Base-by-base conservation (phyloP, 768 basidiomycete species). In the Pilatotrama ljubarskyi region DNA sequence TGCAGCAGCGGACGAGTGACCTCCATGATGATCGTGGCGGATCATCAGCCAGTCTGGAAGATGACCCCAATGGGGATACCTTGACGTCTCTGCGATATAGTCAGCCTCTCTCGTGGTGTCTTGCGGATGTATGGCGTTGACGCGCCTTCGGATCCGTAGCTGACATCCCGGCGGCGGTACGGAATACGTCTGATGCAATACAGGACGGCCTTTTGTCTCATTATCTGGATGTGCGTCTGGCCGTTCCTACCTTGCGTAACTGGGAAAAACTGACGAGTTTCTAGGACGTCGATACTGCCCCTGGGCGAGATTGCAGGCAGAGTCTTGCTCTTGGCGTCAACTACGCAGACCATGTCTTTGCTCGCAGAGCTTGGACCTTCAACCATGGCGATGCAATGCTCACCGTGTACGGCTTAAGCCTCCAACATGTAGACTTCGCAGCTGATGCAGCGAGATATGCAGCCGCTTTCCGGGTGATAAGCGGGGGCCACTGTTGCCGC, bases 271-370 rank as follows among this genome's bases (percentile, higher is more conserved):
- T 17, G 11, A 29, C 14, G 9, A 24, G 13, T n/a, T 29, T 10
- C 8, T 29, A 54, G 55, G 44, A n/a, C 25, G 55, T 36, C 5
- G 55, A 55, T 25, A 55, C 55, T 8, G 44, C 24, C 4, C 55
- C 55, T 2, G 55, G 55, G 5, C 36, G 20, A 2, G 24, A 20
- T 14, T 17, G 22, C 17, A 55, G 55, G 20, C 44, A 46, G 6
- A 55, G 29, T 18, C 15, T 48, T 5, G 11, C 20, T 5, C 55
- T 37, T 24, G 17, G 20, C 7, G 5, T 55, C 3, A 25, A 24
- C 13, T 44, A 47, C 20, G 15, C 35, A 22, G 55, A 55, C 37
- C 35, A 55, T 8, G 22, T 55, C 22, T 15, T 20, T 22, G 17
- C 24, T 17, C 35, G 26, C 5, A 17, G 15, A 26, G 55, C 37